These are phyloP conservation scores for Agaricus blazei DNA, from an alignment of 768 basidiomycete species.

Conservation along the genomic window DNA sequence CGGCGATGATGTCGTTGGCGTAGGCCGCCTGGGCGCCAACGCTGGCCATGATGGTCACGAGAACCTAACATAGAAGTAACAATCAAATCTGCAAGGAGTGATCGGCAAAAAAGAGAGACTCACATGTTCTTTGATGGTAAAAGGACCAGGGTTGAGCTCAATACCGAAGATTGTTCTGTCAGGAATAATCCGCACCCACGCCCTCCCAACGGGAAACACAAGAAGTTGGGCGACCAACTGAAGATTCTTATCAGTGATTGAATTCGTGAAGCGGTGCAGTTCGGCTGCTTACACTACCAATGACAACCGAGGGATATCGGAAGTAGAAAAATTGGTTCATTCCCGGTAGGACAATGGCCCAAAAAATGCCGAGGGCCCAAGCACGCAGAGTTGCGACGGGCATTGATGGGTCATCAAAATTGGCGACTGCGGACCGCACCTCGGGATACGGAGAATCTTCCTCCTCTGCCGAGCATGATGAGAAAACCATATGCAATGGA, in stretches of 20 bases:
- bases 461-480: slow-evolving; percentile 18
- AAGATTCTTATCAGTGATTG: slow-evolving; percentile 12
- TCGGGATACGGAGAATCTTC: slow-evolving; percentile 87
- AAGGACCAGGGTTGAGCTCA: slow-evolving; percentile 67
- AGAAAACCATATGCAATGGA: neutral
- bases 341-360: slow-evolving; percentile 60
- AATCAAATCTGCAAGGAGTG: slow-evolving; percentile 10
- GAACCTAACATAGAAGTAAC: slow-evolving; percentile 29
- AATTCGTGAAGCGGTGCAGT: slow-evolving; percentile 12
- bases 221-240: slow-evolving; percentile 68
- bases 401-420: slow-evolving; percentile 65
- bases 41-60: slow-evolving; percentile 65
- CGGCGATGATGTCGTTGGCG: slow-evolving; percentile 69
- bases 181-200: slow-evolving; percentile 61
- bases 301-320: slow-evolving; percentile 59
- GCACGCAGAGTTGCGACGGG: slow-evolving; percentile 54
- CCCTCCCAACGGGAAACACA: slow-evolving; percentile 62
- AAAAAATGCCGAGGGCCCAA: slow-evolving; percentile 53
- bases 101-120: slow-evolving; percentile 10
- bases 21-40: slow-evolving; percentile 53
- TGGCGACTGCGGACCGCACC: slow-evolving; percentile 71
- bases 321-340: slow-evolving; percentile 80
- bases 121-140: slow-evolving; percentile 66
- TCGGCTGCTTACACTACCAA: slow-evolving; percentile 38
- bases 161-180: slow-evolving; percentile 50